Percentiles rank a stretch among this genome's conserved stretches.
Conservation (phyloP, 129 eudicot species). For the Logfia minima region DNA sequence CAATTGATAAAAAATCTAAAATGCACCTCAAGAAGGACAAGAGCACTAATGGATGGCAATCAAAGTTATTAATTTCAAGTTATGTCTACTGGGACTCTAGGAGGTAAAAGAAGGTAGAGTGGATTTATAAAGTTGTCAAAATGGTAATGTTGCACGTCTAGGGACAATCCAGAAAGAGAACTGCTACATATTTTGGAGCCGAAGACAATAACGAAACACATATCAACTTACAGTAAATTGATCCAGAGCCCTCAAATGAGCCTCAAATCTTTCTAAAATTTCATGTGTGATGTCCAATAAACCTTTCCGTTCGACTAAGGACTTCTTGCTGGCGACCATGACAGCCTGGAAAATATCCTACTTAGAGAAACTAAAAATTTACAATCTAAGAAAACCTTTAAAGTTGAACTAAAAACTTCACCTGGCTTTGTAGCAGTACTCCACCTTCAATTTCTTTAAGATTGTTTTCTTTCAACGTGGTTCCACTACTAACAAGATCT, state of each 20-base stretch:
- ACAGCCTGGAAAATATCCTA: constrained; percentile 59
- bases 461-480: constrained; percentile 86
- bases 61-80: not conserved
- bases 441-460: constrained; percentile 95
- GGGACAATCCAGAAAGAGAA: not conserved
- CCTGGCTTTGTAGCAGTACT: constrained; percentile 83
- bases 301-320: constrained; percentile 67
- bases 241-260: constrained; percentile 76
- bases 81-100: not conserved
- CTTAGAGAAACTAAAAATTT: not conserved
- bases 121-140: not conserved
- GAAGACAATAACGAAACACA: constrained; percentile 14
- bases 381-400: not conserved
- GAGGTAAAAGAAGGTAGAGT: not conserved
- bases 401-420: constrained; percentile 22
- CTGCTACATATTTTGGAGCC: not conserved
- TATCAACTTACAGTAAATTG: constrained; percentile 68
- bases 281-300: constrained; percentile 77
- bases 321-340: constrained; percentile 87
- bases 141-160: not conserved
- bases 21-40: not conserved
- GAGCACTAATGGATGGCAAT: not conserved
- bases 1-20: not conserved
- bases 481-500: constrained; percentile 98
- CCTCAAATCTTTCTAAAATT: constrained; percentile 93